Base-by-base conservation (phyloP, 2,329 filamentous ascomycete species). In the Acrocalymma vagum region DNA sequence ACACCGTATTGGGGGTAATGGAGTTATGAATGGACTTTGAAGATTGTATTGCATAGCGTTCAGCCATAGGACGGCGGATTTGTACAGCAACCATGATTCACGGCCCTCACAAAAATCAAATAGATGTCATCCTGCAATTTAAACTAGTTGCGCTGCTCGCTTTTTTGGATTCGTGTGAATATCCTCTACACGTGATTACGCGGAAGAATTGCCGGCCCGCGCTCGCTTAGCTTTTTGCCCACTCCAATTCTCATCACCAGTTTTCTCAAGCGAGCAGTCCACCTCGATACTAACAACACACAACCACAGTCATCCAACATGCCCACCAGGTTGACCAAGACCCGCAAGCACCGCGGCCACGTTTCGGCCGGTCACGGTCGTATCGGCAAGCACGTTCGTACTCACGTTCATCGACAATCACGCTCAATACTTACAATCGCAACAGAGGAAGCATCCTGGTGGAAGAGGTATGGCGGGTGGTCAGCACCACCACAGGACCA, bases 341-440 rank as follows among this genome's bases (percentile, higher is more conserved):
- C 65, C 42, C 48, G 64, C 42, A 67, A 67, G 51, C 65, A 67
- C 83, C 91, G 93, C 83, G 93, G 93, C 78, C 90, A 99, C 82
- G 94, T 99, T 75, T 95, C 89, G 73, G 90, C 91, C 84, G 94
- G 94, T 84, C 86, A 97, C 79, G 93, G 94, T 83, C 93, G 93
- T 85, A 78, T 97, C 75, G 94, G 94, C 77, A 97, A 97, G 88
- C 92, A 96, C 88, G 34, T 43, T 33, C 44, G 43, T 46, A 22
- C 8, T 13, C 38, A 24, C 29, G 15, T 9, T 16, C 16, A 22
- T 23, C 33, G 13, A 20, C 18, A 22, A 22, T n/a, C 9, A 14
- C 20, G 21, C 16, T 27, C 29, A 9, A 28, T 20, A 46, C 28
- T 46, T 24, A 46, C 38, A 38, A 16, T 29, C 25, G 29, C n/a